These are phyloP conservation scores for Meira nashicola DNA, from an alignment of 1,284 basidiomycete species.

Conservation along the genomic window DNA sequence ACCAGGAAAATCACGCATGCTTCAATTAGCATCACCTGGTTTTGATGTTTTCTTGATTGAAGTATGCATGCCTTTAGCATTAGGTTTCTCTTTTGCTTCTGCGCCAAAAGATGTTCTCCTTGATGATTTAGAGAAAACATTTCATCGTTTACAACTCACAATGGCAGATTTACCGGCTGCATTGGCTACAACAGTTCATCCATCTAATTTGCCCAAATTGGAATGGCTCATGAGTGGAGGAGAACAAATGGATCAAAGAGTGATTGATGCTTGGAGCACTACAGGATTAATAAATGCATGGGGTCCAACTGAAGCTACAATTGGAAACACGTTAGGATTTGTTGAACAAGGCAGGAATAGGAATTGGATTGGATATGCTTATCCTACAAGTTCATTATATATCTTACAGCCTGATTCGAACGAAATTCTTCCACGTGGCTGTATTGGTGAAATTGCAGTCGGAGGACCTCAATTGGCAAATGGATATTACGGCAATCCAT, in stretches of 20 bases:
- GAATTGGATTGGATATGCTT: conserved; percentile 38
- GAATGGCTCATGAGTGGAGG: conserved; percentile 53
- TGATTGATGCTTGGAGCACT: conserved; percentile 41
- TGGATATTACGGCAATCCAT: conserved; percentile 40
- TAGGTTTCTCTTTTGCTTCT: conserved; percentile 42
- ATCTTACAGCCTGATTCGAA: conserved; percentile 26
- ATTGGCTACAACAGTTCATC: conserved; percentile 42
- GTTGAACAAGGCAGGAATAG: conserved; percentile 29
- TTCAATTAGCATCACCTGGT: conserved; percentile 48
- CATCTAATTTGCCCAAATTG: conserved; percentile 28
- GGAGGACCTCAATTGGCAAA: conserved; percentile 49
- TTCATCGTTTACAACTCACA: conserved; percentile 39
- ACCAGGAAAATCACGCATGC: conserved; percentile 27
- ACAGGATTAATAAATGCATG: conserved; percentile 49
- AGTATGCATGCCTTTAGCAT: conserved; percentile 46
- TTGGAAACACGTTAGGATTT: conserved; percentile 49
- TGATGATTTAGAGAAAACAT: conserved; percentile 37
- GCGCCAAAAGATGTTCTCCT: conserved; percentile 46
- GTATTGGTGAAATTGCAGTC: conserved; percentile 45
- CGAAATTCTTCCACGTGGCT: conserved; percentile 24
- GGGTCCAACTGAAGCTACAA: conserved; percentile 50
- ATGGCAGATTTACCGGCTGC: conserved; percentile 49
- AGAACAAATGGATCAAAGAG: conserved; percentile 45
- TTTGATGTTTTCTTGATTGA: conserved; percentile 51
- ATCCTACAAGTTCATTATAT: conserved; percentile 35